Conservation (phyloP, 805 yeast genomes). For the Candida mattraensis region DNA sequence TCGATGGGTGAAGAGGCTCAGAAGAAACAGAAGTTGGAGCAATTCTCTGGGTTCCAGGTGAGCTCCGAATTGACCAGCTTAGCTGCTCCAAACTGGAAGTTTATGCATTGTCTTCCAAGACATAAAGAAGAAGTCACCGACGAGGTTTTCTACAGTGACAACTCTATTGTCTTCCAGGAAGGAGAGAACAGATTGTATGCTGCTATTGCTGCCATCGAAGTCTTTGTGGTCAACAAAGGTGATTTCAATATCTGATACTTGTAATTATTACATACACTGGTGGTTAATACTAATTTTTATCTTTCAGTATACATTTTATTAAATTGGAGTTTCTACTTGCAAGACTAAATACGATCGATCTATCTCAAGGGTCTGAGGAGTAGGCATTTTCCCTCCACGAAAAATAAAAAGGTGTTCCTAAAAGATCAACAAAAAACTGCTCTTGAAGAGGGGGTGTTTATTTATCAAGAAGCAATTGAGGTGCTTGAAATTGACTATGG, state of each 20-base stretch:
- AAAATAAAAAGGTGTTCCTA: too few relatives aligned
- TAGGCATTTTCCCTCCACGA: too few relatives aligned
- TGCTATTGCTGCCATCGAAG: conserved; percentile 91
- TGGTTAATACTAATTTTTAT: too few relatives aligned
- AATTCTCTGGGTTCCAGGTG: conserved; percentile 87
- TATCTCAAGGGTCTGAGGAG: too few relatives aligned
- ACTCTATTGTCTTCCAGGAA: conserved; percentile 88
- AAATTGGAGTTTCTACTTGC: too few relatives aligned
- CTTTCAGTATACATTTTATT: too few relatives aligned
- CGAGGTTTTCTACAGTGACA: conserved; percentile 82
- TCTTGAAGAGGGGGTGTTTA: too few relatives aligned
- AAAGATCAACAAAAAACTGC: too few relatives aligned
- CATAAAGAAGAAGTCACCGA: conserved; percentile 93
- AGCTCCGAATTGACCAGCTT: conserved; percentile 65
- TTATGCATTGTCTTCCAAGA: conserved; percentile 98
- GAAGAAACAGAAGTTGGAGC: conserved; percentile 65
- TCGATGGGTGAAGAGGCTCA: conserved; percentile 97
- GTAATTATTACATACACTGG: not conserved
- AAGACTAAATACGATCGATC: too few relatives aligned
- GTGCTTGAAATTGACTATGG: conserved; percentile 17
- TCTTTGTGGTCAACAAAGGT: conserved; percentile 84
- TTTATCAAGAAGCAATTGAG: too few relatives aligned
- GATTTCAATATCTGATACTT: conserved; percentile 31
- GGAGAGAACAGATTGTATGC: conserved; percentile 97
- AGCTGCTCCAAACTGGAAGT: conserved; percentile 71